These are phyloP conservation scores for Tolypocladium amazonense DNA, from an alignment of 2,329 filamentous ascomycete genomes.

Conservation along the genomic window DNA sequence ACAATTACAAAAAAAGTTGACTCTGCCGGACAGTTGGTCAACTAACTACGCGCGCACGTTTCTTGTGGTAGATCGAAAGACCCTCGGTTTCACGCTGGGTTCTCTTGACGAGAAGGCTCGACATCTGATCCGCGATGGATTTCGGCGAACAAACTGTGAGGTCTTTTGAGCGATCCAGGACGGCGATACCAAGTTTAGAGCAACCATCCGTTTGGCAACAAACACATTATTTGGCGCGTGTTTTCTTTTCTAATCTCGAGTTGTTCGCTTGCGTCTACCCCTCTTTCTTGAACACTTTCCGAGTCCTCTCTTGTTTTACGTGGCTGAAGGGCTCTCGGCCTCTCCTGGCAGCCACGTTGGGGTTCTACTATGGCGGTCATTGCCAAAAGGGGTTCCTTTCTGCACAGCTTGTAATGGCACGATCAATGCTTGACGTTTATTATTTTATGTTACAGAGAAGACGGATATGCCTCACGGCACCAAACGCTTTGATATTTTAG, in stretches of 20 bases:
- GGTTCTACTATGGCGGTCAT: not conserved
- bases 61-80: not conserved
- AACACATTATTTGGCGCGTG: conserved; percentile 3
- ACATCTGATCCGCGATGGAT: not conserved
- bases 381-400: not conserved
- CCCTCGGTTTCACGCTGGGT: not conserved
- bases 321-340: not conserved
- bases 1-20: conserved; percentile 2
- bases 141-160: conserved; percentile 1
- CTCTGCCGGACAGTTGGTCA: conserved; percentile 10
- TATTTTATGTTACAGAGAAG: conserved; percentile 19
- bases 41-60: not conserved
- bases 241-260: not conserved
- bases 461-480: conserved; percentile 28
- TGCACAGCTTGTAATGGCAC: conserved; percentile 2
- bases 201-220: conserved; percentile 10
- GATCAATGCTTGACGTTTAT: conserved; percentile 1
- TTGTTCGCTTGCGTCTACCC: not conserved
- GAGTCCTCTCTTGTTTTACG: not conserved
- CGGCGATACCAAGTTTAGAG: conserved; percentile 5
- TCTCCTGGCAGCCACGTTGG: not conserved
- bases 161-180: conserved; percentile 2
- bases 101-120: conserved; percentile 9
- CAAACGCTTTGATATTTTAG: conserved; percentile 16
- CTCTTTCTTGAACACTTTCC: not conserved